Evolutionary conservation across 2,329 filamentous ascomycete genomes (phyloP), one percentile per base, ranked within the genome.

Genomic region (Colletotrichum caudatum): DNA sequence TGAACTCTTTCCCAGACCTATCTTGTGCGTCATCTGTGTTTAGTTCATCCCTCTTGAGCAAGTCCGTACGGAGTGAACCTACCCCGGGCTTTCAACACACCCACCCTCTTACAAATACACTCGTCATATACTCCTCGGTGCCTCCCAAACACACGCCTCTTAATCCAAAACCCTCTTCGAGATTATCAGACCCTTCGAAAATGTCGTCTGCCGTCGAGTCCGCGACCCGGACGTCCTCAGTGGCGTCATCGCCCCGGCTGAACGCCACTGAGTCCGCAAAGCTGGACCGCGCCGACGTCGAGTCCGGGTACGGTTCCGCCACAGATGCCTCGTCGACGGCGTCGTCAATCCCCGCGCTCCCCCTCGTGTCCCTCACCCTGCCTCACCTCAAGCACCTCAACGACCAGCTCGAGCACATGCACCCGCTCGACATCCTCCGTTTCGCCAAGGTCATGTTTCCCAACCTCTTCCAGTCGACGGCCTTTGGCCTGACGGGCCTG

Each of bases 401-500:
- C 87, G 84, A 90, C 74, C 94, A 97, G 82, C 86, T 99, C 76
- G 93, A 96, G 81, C 89, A 91, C 79, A 93, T 98, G 82, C 90
- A 95, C 79, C 94, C 96, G 73, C 87, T 95, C 88, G 95, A 98
- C 75, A 92, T 98, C 77, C 89, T 99, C 73, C 92, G 91, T 83
- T 98, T 97, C 93, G 94, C 92, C 87, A 93, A 95, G 80, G 91
- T 93, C 77, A 92, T 95, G 77, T 92, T 99, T 77, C 96, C 96
- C 78, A 92, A 92, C 80, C 90, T 98, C 56, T 98, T 90, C 84
- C 93, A 96, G 82, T 94, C 93, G 54, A 95, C 93, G 16, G 93
- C 93, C 67, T 95, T 95, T 79, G 93, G 93, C 64, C 83, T 95
- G 73, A 93, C 93, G 1, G 94, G 94, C 54, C 90, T 96, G 44